Conservation (phyloP, 768 basidiomycete genomes). For the Stropharia rugosoannulata region DNA sequence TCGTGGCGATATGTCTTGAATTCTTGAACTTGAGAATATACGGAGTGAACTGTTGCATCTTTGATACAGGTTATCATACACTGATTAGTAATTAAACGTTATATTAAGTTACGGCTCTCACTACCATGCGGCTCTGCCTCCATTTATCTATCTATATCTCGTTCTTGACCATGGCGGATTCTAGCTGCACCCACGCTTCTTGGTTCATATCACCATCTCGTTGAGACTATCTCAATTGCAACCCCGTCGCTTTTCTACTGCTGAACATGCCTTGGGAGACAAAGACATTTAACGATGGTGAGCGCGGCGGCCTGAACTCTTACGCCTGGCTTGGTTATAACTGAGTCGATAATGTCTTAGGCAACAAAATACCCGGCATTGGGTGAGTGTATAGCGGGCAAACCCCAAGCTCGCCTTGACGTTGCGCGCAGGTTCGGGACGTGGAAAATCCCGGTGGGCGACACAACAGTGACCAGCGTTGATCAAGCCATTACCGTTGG, state of each 20-base stretch:
- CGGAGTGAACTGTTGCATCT: background rate
- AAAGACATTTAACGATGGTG: slow-evolving; percentile 63
- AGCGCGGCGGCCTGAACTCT: slow-evolving; percentile 5
- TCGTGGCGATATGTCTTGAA: background rate
- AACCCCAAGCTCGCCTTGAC: background rate
- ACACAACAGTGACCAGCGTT: slow-evolving; percentile 49
- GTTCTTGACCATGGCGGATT: background rate
- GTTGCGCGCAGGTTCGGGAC: slow-evolving; percentile 48
- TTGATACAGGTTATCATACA: too few species aligned
- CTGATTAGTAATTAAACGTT: background rate
- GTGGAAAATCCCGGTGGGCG: slow-evolving; percentile 62
- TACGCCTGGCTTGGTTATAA: background rate
- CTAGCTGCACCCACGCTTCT: background rate
- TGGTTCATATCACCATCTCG: background rate
- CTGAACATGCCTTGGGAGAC: slow-evolving; percentile 57
- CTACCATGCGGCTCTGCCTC: slow-evolving; percentile 2
- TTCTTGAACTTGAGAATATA: background rate
- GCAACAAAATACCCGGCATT: slow-evolving; percentile 48
- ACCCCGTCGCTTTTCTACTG: background rate
- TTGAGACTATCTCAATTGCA: background rate
- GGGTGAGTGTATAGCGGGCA: slow-evolving; percentile 26
- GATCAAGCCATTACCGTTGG: slow-evolving; percentile 62
- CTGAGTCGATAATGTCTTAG: slow-evolving; percentile 23
- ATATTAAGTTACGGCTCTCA: background rate
- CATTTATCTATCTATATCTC: background rate